Evolutionary conservation across 306 rosid genomes (phyloP), one percentile per base, ranked within the genome.

Genomic region (Alnus glutinosa): DNA sequence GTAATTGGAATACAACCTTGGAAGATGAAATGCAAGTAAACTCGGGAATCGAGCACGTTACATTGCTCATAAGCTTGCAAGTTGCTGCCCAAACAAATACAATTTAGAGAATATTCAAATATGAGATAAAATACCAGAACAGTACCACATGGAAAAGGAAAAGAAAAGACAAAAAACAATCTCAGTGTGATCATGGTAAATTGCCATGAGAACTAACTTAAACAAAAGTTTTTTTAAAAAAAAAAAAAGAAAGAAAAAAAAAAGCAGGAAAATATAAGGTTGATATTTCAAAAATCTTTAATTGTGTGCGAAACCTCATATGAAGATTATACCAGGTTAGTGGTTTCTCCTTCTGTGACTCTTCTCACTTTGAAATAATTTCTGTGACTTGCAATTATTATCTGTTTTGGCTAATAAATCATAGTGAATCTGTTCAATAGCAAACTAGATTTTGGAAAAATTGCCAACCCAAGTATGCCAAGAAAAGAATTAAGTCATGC

Each of bases 1-100:
- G 79, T 54, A 74, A 80, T 32, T 74, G 59, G 76, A 63, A 83
- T 86, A 85, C 84, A 84, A 91, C 98, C 97, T 92, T 94, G 55
- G 98, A 95, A 74, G 98, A 88, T 50, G 98, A 90, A 80, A 94
- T 92, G 70, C 97, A 94, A 30, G 98, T 94, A 79, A 94, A 94
- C 82, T 94, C 97, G 15, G 98, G 98, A 87, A 94, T 87, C 37
- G 98, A 90, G 76, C 98, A 91, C 6, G 95, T 85, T 47, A 86
- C 85, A 5, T 74, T 83, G 82, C 89, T 91, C 95, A 94, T 92
- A 80, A 83, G 92, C 82, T 85, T 94, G 90, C 98, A 92, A n/a
- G 91, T 88, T 78, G 85, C 97, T 94, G 95, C 79, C 75, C 86
- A 55, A 78, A 72, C 62, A 76, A 62, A 64, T 76, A 32, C 58